phyloP scores from a whole-genome alignment of 352 stramenopile genomes.

The Phytophthora sansomeana region DNA sequence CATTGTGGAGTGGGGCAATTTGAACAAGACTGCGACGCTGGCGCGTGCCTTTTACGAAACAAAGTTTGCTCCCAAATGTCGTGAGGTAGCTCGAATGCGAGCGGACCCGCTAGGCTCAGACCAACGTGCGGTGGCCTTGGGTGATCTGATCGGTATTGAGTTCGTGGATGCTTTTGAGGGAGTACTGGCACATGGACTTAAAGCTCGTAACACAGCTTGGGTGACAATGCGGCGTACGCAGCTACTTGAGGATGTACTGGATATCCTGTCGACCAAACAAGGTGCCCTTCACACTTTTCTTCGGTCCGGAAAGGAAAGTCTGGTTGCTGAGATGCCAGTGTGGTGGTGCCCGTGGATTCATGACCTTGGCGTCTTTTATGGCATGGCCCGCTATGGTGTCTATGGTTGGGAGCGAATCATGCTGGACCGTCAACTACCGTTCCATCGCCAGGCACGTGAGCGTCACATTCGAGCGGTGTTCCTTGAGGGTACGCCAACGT shows the following conservation, averaged over 20 bases:
- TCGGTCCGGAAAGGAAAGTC: conserved; percentile 60
- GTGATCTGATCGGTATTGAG: conserved; percentile 85
- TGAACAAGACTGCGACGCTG: conserved; percentile 82
- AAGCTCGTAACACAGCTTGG: conserved; percentile 87
- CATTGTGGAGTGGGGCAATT: conserved; percentile 80
- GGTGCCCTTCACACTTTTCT: conserved; percentile 57
- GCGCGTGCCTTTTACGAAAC: conserved; percentile 73
- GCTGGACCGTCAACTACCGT: conserved; percentile 75
- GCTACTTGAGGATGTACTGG: conserved; percentile 73
- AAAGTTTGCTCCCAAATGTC: conserved; percentile 79
- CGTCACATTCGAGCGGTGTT: conserved; percentile 80
- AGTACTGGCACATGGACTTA: conserved; percentile 82
- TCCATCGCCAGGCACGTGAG: conserved; percentile 73
- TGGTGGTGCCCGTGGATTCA: conserved; percentile 93
- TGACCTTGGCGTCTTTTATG: conserved; percentile 79
- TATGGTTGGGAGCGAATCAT: conserved; percentile 76
- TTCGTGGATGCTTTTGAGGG: conserved; percentile 89
- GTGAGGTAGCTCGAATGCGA: conserved; percentile 82
- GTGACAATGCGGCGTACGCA: conserved; percentile 81
- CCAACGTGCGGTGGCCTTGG: conserved; percentile 74
- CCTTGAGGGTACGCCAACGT: conserved; percentile 62
- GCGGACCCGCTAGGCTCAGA: conserved; percentile 80
- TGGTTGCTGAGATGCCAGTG: conserved; percentile 83
- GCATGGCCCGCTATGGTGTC: conserved; percentile 82
- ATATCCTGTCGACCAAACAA: conserved; percentile 57